phyloP scores from a whole-genome alignment of 257 asterid species.

The Nicotiana paniculata region DNA sequence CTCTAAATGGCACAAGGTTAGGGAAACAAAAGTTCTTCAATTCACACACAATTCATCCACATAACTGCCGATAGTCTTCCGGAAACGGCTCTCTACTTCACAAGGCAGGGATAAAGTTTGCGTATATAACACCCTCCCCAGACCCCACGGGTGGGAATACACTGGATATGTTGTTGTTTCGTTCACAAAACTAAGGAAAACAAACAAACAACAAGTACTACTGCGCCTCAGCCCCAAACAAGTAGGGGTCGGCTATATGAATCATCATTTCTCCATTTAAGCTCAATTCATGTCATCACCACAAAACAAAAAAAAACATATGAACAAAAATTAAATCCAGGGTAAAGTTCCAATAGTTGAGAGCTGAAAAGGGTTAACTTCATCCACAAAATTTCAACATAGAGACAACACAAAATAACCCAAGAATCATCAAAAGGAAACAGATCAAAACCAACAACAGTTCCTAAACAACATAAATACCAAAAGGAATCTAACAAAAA shows the following conservation, averaged over 20 bases:
- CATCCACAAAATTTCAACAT: not conserved
- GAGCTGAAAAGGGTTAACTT: not conserved
- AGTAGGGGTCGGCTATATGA: no score
- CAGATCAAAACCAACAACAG: slow-evolving; percentile 4
- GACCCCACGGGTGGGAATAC: no score
- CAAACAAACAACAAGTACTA: not conserved
- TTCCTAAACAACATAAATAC: not conserved
- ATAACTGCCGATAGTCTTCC: no score
- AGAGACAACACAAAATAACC: slow-evolving; percentile 15
- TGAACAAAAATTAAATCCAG: not conserved
- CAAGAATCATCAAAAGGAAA: slow-evolving; percentile 6
- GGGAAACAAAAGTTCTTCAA: not conserved
- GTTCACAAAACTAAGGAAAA: not conserved
- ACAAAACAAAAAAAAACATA: not conserved
- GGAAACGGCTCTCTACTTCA: no score
- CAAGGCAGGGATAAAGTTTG: no score
- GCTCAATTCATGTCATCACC: not conserved
- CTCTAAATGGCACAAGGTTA: not conserved
- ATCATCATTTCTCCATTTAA: no score
- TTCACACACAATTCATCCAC: not conserved
- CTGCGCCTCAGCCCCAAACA: no score
- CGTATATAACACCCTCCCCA: no score
- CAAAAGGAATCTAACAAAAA: not conserved
- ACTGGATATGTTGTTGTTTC: not conserved
- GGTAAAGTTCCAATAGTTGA: not conserved